Base-by-base conservation (phyloP, 202 grass and related monocot species). In the Setaria viridis region DNA sequence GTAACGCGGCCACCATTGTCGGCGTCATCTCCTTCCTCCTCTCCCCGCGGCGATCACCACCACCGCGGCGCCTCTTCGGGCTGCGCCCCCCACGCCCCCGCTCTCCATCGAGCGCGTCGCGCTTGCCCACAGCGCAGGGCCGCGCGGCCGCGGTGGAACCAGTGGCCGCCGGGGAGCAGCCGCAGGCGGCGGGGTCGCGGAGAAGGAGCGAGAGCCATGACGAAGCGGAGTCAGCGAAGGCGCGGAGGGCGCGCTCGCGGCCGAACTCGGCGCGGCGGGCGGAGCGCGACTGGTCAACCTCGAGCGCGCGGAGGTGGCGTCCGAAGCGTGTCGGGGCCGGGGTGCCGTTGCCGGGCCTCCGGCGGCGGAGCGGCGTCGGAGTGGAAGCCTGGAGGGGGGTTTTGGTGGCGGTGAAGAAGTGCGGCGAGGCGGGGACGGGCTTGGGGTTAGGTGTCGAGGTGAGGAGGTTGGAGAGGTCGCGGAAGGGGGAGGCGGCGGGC, bases 141-240 rank as follows among this genome's bases (percentile, higher is more conserved):
- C 17, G 78, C 30, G 55, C 43, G 7, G 11, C 72, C 49, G 70
- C 34, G 33, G 82, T 76, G 54, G 64, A 32, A 12, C 8, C 20
- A 3, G 86, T 54, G 13, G 77, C 15, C 42, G 72, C 20, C 29
- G 72, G 66, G 29, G 75, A 59, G 56, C 92, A 94, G 1, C 89
- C 89, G 84, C 92, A 89, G 50, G 89, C 65, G 14, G 71, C 59
- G 58, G 89, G 81, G 48, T 87, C 66, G 9, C 72, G 72, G 48
- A 94, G 85, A 6, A 94, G 89, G 43, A 89, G 87, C 7, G 85
- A 85, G 60, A 94, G 67, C 89, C 92, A 94, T 30, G 89, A 81
- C 20, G 92, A 76, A 62, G 80, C 62, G 41, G 89, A 85, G 42
- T 37, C 50, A 9, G 89, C 72, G 77, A 91, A 87, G 37, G 81